These are phyloP conservation scores for Cyclostephanos invisitatus DNA, from an alignment of 108 stramenopile genomes.

Conservation along the genomic window DNA sequence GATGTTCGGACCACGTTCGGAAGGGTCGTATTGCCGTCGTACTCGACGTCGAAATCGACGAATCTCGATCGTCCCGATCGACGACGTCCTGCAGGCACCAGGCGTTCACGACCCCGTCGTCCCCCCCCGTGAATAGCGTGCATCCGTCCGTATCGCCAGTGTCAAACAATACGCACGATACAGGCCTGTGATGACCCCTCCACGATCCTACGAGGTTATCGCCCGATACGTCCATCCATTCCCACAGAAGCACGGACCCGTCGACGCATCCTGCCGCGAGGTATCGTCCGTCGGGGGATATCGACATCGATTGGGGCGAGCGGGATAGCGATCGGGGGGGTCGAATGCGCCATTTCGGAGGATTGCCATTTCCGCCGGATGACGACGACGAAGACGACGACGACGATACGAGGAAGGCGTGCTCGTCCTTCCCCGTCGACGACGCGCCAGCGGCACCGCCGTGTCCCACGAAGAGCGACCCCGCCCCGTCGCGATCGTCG, in stretches of 20 bases:
- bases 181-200: constrained; percentile 78
- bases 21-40: constrained; percentile 49
- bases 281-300: constrained; percentile 73
- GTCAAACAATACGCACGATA: constrained; percentile 55
- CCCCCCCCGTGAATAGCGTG: constrained; percentile 77
- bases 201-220: constrained; percentile 63
- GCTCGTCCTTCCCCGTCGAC: constrained; percentile 31
- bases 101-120: constrained; percentile 82
- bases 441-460: constrained; percentile 16
- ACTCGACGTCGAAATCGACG: not conserved
- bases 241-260: constrained; percentile 70
- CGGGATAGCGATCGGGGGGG: constrained; percentile 67
- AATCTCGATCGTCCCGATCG: constrained; percentile 11
- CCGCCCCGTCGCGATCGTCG: constrained; percentile 18
- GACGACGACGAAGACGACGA: not conserved
- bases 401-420: constrained; percentile 29
- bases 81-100: constrained; percentile 71
- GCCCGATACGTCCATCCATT: constrained; percentile 40
- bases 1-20: constrained; percentile 73
- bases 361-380: constrained; percentile 19
- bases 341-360: constrained; percentile 62
- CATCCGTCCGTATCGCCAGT: constrained; percentile 56
- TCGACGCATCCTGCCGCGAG: constrained; percentile 63
- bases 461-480: constrained; percentile 31
- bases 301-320: constrained; percentile 40